These are phyloP conservation scores for Yamadazyma epiphylla DNA, from an alignment of 1,139 yeast species.

Conservation along the genomic window DNA sequence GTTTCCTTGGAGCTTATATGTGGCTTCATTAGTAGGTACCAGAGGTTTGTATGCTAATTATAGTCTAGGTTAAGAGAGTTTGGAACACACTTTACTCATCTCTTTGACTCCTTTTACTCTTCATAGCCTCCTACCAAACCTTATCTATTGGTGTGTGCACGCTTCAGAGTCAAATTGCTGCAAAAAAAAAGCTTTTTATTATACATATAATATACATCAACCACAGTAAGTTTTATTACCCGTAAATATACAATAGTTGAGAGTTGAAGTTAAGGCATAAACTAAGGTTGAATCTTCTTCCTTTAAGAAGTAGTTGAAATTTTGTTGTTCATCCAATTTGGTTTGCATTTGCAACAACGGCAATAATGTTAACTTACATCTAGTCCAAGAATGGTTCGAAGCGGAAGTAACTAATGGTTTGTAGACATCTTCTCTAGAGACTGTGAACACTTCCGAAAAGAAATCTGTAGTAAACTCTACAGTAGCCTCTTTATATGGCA, in stretches of 20 bases:
- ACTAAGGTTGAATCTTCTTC: slow-evolving; percentile 15
- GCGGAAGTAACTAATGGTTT: slow-evolving; percentile 21
- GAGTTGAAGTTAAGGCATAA: slow-evolving; percentile 13
- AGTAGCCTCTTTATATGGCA: slow-evolving; percentile 8
- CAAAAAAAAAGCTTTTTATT: no score
- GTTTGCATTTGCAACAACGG: slow-evolving; percentile 36
- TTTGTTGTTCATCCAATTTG: slow-evolving; percentile 30
- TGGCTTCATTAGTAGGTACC: no score
- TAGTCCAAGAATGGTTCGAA: slow-evolving; percentile 35
- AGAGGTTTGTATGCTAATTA: no score
- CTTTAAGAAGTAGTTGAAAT: slow-evolving; percentile 25
- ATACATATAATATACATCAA: no score
- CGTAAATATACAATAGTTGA: slow-evolving; percentile 29
- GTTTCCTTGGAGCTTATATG: no score
- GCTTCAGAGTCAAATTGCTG: no score
- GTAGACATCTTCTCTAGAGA: slow-evolving; percentile 11
- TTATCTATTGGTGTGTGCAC: no score
- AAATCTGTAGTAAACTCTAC: slow-evolving; percentile 7
- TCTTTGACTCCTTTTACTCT: no score
- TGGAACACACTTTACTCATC: no score
- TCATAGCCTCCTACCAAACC: no score
- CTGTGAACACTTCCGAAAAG: slow-evolving; percentile 11
- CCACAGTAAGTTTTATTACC: slow-evolving; percentile 29
- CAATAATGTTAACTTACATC: slow-evolving; percentile 32
- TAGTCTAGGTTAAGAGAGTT: no score